Evolutionary conservation across 2,329 filamentous ascomycete genomes (phyloP).

Genomic region (Penicillium sp.): DNA sequence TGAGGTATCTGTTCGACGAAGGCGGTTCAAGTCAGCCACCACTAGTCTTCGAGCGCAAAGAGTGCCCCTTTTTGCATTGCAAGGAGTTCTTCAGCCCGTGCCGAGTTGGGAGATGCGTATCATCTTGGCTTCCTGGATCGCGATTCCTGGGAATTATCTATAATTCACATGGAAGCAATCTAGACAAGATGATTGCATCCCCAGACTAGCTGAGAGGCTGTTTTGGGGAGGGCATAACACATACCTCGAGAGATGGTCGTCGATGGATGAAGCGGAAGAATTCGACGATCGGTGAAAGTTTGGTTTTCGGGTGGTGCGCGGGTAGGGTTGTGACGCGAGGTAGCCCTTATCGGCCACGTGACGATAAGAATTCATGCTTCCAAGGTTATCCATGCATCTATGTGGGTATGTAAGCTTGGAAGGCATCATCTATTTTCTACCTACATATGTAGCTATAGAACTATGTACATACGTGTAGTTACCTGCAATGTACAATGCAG

Average conservation of each 20-base stretch:
- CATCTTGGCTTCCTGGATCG: constrained; percentile 27
- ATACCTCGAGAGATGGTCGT: constrained; percentile 41
- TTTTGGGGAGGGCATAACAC: constrained; percentile 28
- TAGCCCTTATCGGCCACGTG: constrained; percentile 1
- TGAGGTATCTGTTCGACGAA: constrained; percentile 33
- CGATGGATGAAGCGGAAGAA: constrained; percentile 27
- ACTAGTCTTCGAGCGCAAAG: constrained; percentile 64
- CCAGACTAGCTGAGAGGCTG: constrained; percentile 44
- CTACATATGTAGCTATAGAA: too few species aligned
- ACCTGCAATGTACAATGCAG: background rate
- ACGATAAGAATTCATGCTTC: background rate
- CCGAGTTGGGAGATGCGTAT: constrained; percentile 44
- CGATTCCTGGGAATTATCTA: constrained; percentile 7
- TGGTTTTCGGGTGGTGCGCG: constrained; percentile 31
- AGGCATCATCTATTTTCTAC: background rate
- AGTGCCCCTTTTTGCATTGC: constrained; percentile 55
- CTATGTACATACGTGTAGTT: background rate
- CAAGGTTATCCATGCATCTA: too few species aligned
- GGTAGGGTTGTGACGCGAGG: constrained; percentile 24
- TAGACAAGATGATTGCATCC: constrained; percentile 39
- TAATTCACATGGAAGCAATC: constrained; percentile 14
- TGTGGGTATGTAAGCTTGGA: background rate
- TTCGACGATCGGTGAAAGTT: constrained; percentile 15
- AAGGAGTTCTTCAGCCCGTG: constrained; percentile 69
- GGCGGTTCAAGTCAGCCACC: constrained; percentile 55